Percentiles rank a stretch among this genome's conserved stretches.
phyloP scores from a whole-genome alignment of 805 yeast genomes.

The Scheffersomyces amazonensis region DNA sequence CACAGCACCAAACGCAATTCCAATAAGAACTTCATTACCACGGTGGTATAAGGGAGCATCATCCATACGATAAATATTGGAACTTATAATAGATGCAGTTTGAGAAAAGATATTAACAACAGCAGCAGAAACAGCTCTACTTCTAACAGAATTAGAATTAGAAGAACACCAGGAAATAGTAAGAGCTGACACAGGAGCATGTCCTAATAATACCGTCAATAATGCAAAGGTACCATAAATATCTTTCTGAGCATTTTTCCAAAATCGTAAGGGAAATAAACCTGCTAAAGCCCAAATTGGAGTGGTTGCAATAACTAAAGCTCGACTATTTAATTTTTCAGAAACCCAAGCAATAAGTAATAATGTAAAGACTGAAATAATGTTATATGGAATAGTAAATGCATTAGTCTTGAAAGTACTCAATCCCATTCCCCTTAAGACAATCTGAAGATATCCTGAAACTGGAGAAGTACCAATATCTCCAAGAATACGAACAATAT shows the following conservation, averaged over 20 bases:
- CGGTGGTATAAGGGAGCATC: constrained; percentile 60
- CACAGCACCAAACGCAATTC: constrained; percentile 29
- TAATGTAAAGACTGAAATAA: constrained; percentile 32
- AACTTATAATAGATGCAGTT: constrained; percentile 49
- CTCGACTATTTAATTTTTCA: constrained; percentile 27
- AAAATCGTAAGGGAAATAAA: constrained; percentile 6
- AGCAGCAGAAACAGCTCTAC: constrained; percentile 64
- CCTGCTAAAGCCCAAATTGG: constrained; percentile 6
- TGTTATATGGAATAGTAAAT: constrained; percentile 19
- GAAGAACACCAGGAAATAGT: constrained; percentile 51
- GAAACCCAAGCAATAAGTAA: constrained; percentile 33
- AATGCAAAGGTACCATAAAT: constrained; percentile 10
- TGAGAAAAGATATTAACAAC: constrained; percentile 65
- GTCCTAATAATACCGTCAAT: constrained; percentile 21
- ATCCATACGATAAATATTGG: constrained; percentile 53
- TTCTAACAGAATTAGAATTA: constrained; percentile 60
- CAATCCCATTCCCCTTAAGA: constrained; percentile 16
- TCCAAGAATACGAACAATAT: constrained; percentile 33
- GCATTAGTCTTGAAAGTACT: constrained; percentile 19
- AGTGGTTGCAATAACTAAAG: constrained; percentile 4
- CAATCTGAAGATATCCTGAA: constrained; percentile 7
- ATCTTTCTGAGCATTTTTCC: constrained; percentile 7
- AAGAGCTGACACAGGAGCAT: constrained; percentile 25
- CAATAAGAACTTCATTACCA: constrained; percentile 50
- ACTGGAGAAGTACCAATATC: constrained; percentile 17